Base-by-base conservation (phyloP, 495 filamentous ascomycete genomes). In the Penicillium bialowiezense region DNA sequence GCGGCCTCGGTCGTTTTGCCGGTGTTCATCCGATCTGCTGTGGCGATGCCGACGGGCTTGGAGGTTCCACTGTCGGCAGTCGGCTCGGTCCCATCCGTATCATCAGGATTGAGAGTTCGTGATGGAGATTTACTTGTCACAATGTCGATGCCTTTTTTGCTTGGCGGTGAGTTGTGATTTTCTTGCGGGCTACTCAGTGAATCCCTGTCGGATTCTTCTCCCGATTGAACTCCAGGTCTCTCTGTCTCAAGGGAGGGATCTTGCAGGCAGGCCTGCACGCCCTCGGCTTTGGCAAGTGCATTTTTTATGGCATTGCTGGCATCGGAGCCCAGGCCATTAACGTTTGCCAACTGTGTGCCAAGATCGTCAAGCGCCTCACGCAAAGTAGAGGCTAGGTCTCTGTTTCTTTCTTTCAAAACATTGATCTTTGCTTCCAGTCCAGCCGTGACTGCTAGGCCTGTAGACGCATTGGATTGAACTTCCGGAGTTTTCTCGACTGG, bases 191-290 rank as follows among this genome's bases (percentile, higher is more conserved):
- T 21, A 17, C 10, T 21, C 18, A 13, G 32, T 41, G 18, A 20
- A 38, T 26, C 31, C 5, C 56, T 33, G 26, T 53, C 32, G 38
- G 58, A 29, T 29, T 53, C 32, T 35, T 28, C 19, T 34, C 41
- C 32, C 47, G 50, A 31, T 4, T 42, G 12, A 31, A 35, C 55
- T 21, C 15, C 32, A 13, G 33, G 38, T n/a, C 41, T 15, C 15
- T 50, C 8, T 77, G 72, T 12, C 23, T 82, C 73, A 26, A 85
- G 63, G 10, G 77, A 74, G 10, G 81, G 58, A 53, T 92, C 85
- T 56, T 87, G 84, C 8, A 96, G 71, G 50, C 86, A 88, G 8
- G 83, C 77, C 59, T 90, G 89, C 26, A 93, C 86, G 44, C 86
- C 85, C 58, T 92, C 86, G 2, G 91, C 73, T 62, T 82, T 88